Evolutionary conservation across 1,284 basidiomycete species (phyloP), one percentile per base, ranked within the genome.

Genomic region (Sporisorium reilianum): DNA sequence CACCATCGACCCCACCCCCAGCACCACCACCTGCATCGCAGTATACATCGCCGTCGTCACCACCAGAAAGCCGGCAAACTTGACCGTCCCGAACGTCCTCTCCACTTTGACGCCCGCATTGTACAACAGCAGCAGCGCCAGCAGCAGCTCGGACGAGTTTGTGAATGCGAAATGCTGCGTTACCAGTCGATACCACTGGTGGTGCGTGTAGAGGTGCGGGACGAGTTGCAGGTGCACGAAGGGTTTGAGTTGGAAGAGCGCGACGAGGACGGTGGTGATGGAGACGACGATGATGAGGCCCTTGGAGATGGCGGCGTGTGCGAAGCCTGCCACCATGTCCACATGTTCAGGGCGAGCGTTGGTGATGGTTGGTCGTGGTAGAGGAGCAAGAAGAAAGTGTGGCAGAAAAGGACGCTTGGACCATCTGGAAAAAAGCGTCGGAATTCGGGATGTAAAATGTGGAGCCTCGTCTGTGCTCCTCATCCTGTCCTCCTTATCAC

Each of bases 131-230:
- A 95, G 80, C 72, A 92, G 90, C 1, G 89, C 90, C 49, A 96
- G 83, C 54, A 97, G 89, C 32, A 97, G 88, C 82, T 96, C 93
- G 63, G 91, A 91, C 0, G 92, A 94, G 83, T 91, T 95, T 5
- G 90, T 88, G 81, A 92, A 96, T 2, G 90, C 91, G 20, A 93
- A 77, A 62, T 93, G 91, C 82, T 94, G 91, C 5, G 88, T 86
- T 12, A 90, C 78, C 9, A 96, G 87, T 26, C 95, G 89, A 92
- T 93, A 97, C 81, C 93, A 94, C 92, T 97, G 85, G 55, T 55
- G 57, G 25, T 64, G 56, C 1, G 48, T 22, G 41, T 38, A 45
- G 38, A 92, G 86, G 80, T 92, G 91, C 10, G 91, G 91, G 12
- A 66, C 32, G 11, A 84, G 57, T 55, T 75, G 72, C 7, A 78